phyloP scores from a whole-genome alignment of 352 stramenopile species.

The Phytophthora podocarpi region DNA sequence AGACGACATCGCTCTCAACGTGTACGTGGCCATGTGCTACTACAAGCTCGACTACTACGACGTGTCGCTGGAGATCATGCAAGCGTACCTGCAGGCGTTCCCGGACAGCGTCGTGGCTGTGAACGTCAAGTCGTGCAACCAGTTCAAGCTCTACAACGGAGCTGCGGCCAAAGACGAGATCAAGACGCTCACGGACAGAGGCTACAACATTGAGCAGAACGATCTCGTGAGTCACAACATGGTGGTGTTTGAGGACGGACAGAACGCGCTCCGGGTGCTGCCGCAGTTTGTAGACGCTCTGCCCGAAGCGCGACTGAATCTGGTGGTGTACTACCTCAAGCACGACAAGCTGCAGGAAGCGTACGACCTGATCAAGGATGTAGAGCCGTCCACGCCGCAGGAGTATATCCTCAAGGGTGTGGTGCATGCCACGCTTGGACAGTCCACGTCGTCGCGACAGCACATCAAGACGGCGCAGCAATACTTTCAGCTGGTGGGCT shows the following conservation, averaged over 20 bases:
- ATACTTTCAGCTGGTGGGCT: constrained; percentile 94
- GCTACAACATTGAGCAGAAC: constrained; percentile 91
- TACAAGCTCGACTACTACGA: constrained; percentile 99
- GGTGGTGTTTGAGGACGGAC: constrained; percentile 95
- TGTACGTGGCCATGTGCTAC: constrained; percentile 99
- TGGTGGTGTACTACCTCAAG: constrained; percentile 94
- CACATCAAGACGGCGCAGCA: constrained; percentile 94
- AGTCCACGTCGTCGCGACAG: constrained; percentile 88
- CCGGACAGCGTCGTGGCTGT: constrained; percentile 92
- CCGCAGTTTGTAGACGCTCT: constrained; percentile 93
- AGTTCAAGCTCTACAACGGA: constrained; percentile 97
- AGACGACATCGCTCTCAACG: constrained; percentile 96
- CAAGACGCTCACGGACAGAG: constrained; percentile 90
- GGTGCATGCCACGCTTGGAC: constrained; percentile 91
- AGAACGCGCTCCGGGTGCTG: constrained; percentile 93
- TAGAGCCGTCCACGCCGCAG: constrained; percentile 93
- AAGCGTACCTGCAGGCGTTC: constrained; percentile 93
- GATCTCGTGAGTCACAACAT: constrained; percentile 97
- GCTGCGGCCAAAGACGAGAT: constrained; percentile 95
- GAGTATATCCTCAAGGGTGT: constrained; percentile 93
- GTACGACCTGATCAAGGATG: constrained; percentile 94
- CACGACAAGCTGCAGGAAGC: constrained; percentile 94
- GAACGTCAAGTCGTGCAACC: constrained; percentile 98
- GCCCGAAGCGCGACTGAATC: constrained; percentile 94
- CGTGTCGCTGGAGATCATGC: constrained; percentile 96